These are phyloP conservation scores for Sistotremastrum suecicum DNA, from an alignment of 768 basidiomycete species.

Conservation along the genomic window DNA sequence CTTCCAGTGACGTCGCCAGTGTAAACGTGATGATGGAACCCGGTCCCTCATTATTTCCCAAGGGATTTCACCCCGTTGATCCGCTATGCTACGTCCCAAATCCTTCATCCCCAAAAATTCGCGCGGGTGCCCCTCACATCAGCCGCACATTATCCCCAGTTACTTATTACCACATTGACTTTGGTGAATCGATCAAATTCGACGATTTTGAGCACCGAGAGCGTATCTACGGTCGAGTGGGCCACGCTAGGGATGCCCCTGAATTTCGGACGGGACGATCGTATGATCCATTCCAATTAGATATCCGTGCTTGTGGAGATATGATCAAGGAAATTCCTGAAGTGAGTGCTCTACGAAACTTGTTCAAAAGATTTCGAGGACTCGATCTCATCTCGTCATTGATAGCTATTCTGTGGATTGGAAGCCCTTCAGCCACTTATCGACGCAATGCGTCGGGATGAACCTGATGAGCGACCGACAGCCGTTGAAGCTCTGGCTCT, in stretches of 20 bases:
- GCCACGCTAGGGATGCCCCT: too few relatives aligned
- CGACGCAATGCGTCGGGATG: slow-evolving; percentile 11
- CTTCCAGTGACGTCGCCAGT: slow-evolving; percentile 4
- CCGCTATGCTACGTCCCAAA: not conserved
- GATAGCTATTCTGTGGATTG: too few relatives aligned
- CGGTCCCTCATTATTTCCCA: slow-evolving; percentile 5
- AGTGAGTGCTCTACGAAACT: too few relatives aligned
- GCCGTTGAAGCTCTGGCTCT: slow-evolving; percentile 8
- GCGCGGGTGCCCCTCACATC: too few relatives aligned
- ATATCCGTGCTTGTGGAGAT: too few relatives aligned
- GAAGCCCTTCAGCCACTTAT: too few relatives aligned
- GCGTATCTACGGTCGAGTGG: too few relatives aligned
- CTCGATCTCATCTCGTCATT: too few relatives aligned
- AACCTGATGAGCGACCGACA: slow-evolving; percentile 14
- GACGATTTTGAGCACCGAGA: too few relatives aligned
- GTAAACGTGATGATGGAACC: slow-evolving; percentile 11
- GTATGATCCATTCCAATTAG: slow-evolving; percentile 4
- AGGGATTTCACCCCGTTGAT: slow-evolving; percentile 7
- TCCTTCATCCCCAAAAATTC: not conserved
- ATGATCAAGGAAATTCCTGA: too few relatives aligned
- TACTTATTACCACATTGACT: slow-evolving; percentile 16
- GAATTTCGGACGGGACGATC: slow-evolving; percentile 14
- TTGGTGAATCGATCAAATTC: too few relatives aligned
- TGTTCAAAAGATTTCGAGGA: too few relatives aligned
- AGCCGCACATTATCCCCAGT: slow-evolving; percentile 14